Percentiles rank a stretch among this genome's conserved stretches.
Conservation (phyloP, 2,329 filamentous ascomycete species). For the Penicillium sclerotigenum region DNA sequence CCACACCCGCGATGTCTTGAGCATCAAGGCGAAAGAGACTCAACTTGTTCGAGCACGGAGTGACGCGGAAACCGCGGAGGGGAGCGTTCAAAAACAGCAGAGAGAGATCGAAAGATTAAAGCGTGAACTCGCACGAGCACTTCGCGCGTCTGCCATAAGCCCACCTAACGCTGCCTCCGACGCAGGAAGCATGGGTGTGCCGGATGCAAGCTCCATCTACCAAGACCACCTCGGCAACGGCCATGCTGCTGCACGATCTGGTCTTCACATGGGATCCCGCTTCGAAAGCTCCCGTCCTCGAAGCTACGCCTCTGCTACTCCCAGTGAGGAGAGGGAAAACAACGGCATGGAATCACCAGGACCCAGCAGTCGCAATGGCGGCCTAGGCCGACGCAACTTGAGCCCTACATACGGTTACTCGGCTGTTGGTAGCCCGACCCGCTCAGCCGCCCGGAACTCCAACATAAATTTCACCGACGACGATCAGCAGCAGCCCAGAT, state of each 20-base stretch:
- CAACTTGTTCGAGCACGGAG: constrained; percentile 88
- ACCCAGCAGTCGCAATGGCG: constrained; percentile 30
- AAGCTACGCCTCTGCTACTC: constrained; percentile 51
- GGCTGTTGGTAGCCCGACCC: constrained; percentile 39
- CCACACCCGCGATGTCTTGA: constrained; percentile 89
- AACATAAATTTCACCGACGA: constrained; percentile 35
- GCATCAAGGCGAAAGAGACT: constrained; percentile 97
- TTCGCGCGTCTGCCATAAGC: constrained; percentile 41
- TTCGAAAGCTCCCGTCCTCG: constrained; percentile 43
- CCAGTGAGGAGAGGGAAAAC: constrained; percentile 74
- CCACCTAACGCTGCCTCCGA: constrained; percentile 41
- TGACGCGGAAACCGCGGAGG: constrained; percentile 84
- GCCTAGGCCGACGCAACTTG: constrained; percentile 42
- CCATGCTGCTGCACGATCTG: constrained; percentile 28
- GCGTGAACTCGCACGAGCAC: constrained; percentile 64
- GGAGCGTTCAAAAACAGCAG: constrained; percentile 76
- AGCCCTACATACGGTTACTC: constrained; percentile 44
- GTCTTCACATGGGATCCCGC: constrained; percentile 39
- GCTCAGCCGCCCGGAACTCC: constrained; percentile 35
- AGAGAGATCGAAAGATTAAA: constrained; percentile 92
- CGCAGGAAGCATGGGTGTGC: constrained; percentile 51
- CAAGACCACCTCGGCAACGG: constrained; percentile 36
- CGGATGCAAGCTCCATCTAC: constrained; percentile 50
- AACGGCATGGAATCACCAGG: constrained; percentile 40
- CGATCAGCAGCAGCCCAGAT: constrained; percentile 32